Percentiles rank a stretch among this genome's conserved stretches.
Evolutionary conservation across 169 alveolate species (phyloP).

Genomic region (Eimeria falciformis): DNA sequence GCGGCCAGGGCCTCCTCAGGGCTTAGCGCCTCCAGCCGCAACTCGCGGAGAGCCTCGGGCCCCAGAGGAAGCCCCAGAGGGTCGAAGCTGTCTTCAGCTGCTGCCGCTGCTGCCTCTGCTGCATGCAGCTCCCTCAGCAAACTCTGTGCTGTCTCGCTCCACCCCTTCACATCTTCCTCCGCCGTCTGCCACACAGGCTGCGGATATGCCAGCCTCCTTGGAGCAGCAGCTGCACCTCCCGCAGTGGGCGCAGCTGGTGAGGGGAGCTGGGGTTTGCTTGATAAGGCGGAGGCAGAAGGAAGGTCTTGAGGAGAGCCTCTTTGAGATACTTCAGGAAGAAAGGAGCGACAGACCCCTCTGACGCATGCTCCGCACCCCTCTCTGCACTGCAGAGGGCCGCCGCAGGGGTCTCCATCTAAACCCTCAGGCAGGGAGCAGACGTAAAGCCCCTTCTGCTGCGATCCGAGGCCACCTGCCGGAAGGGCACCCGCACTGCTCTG

Average conservation of each 20-base stretch:
- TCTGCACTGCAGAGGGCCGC: background rate
- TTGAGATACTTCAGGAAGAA: too few species aligned
- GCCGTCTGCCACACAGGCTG: background rate
- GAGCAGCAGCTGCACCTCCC: background rate
- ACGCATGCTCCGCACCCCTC: slow-evolving; percentile 8
- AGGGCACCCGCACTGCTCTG: too few species aligned
- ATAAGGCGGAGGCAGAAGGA: too few species aligned
- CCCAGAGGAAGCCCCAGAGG: background rate
- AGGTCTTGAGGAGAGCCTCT: too few species aligned
- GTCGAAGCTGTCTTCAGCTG: background rate
- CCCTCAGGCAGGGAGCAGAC: slow-evolving; percentile 6
- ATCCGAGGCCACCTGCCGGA: too few species aligned
- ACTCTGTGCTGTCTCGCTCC: background rate
- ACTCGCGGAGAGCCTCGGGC: background rate
- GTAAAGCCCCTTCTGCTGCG: background rate
- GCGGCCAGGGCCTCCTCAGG: slow-evolving; percentile 11
- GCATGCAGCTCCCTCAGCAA: background rate
- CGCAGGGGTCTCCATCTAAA: background rate
- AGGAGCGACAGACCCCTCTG: too few species aligned
- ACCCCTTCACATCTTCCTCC: background rate
- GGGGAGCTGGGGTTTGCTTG: too few species aligned
- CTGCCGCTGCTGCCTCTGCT: slow-evolving; percentile 10
- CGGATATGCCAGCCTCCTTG: background rate
- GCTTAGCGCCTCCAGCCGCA: background rate
- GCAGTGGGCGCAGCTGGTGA: too few species aligned